Base-by-base conservation (phyloP, 2,329 filamentous ascomycete genomes). In the Aspergillus ruber region DNA sequence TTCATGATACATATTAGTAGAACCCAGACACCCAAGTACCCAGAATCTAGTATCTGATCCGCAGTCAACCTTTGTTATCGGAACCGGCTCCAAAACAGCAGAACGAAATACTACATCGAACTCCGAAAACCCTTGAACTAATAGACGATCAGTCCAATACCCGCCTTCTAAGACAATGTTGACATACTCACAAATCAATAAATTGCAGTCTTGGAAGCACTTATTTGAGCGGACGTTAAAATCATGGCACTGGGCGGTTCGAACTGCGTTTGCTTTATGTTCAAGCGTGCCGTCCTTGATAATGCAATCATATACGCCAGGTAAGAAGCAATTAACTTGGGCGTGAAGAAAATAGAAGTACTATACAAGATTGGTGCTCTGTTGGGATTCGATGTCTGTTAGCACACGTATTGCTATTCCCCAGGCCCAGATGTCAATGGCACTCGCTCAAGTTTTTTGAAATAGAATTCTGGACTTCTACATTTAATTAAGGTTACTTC, bases 1-100 rank as follows among this genome's bases (percentile, higher is more conserved):
- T 29, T 5, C 25, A 4, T 12, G 25, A 12, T 29, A 12, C 10
- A 12, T 12, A 10, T 5, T 6, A 2, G 39, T n/a, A n/a, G n/a
- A n/a, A n/a, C n/a, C n/a, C 52, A 17, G 42, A 44, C 35, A 47
- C 40, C n/a, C 0, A 50, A 15, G 4, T 48, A 45, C 2, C 27
- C n/a, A 40, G 42, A 17, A 23, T 43, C 50, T 32, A 51, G 33
- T 39, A 12, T 35, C 36, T 23, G 43, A 13, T 33, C n/a, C 15
- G n/a, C 27, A n/a, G 42, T 23, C 42, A 33, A 17, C 15, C 27
- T 29, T 15, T 17, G n/a, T 32, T 4, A 13, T 20, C 18, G 42
- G 27, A 18, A 21, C 42, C 8, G 42, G 27, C 12, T 43, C 8
- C n/a, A 43, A 33, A 29, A 43, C 27, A 18, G 23, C 42, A n/a